Base-by-base conservation (phyloP, 129 eudicot genomes). In the Chrysanthemum makinoi region DNA sequence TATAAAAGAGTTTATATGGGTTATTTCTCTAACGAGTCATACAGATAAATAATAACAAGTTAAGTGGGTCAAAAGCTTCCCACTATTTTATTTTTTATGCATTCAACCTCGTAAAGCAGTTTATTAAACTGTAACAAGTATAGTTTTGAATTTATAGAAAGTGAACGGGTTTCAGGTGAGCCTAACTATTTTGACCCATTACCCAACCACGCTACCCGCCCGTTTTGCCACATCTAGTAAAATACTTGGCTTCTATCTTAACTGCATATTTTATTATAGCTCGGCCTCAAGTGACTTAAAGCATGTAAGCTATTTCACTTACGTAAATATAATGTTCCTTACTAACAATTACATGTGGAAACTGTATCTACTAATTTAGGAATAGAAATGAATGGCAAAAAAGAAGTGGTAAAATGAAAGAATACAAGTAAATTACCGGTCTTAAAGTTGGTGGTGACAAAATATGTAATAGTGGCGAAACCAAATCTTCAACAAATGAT, bases 371-470 rank as follows among this genome's bases (percentile, higher is more conserved):
- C 13, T 53, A 33, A 18, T 17, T 16, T 26, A 73, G 16, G 13
- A 46, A 72, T 1, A 26, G 60, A 48, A 61, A 28, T 2, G 14
- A 49, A 19, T 39, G n/a, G 44, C 35, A 18, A 65, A 49, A 59
- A 68, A 2, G 4, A 46, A 65, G 19, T 48, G 7, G 13, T 15
- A 74, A 17, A 26, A 22, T 10, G 67, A 46, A 50, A 55, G 59
- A 60, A 69, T 52, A 46, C 0, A 68, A 63, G 80, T 35, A 75
- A 52, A 68, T 85, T 90, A 94, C 99, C 93, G 97, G 99, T 57
- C 92, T 86, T 47, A 94, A 54, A 20, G 88, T 86, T 79, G 91
- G 84, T 33, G 99, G 99, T 73, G 97, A 94, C 28, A 94, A 59
- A 61, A 90, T 90, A 84, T 94, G 96, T 79, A 94, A 64, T 26